Percentiles rank a stretch among this genome's conserved stretches.
Conservation (phyloP, 2,329 filamentous ascomycete species). For the Ilyonectria robusta region DNA sequence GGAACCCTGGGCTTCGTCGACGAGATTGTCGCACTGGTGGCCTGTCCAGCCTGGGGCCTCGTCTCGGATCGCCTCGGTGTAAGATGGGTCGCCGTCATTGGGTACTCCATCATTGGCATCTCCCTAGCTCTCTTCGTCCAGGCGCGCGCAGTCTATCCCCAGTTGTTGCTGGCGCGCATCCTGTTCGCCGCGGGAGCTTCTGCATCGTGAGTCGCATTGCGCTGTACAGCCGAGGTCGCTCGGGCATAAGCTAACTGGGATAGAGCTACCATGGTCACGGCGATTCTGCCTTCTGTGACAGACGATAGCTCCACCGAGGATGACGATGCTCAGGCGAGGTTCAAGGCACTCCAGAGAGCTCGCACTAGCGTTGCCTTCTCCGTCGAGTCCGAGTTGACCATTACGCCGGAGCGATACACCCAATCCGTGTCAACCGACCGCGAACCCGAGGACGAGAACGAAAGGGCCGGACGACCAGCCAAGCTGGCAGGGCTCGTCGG, state of each 20-base stretch:
- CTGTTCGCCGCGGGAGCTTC: conserved; percentile 93
- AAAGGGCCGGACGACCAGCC: conserved; percentile 62
- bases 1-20: conserved; percentile 89
- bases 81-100: conserved; percentile 78
- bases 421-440: conserved; percentile 52
- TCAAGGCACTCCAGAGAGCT: conserved; percentile 57
- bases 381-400: conserved; percentile 81
- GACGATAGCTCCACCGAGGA: conserved; percentile 60
- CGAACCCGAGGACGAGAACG: conserved; percentile 41
- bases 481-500: conserved; percentile 90
- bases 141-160: conserved; percentile 88
- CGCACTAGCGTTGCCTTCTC: conserved; percentile 76
- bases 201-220: conserved; percentile 75
- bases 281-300: conserved; percentile 83
- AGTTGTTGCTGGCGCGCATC: conserved; percentile 86
- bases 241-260: conserved; percentile 30
- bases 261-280: conserved; percentile 94
- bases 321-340: conserved; percentile 42
- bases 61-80: conserved; percentile 84
- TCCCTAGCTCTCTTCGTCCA: conserved; percentile 87
- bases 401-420: conserved; percentile 76
- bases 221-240: conserved; percentile 1
- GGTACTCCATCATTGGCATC: conserved; percentile 85
- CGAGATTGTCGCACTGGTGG: conserved; percentile 84
- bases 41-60: conserved; percentile 85